These are phyloP conservation scores for Phytopythium ostracodes DNA, from an alignment of 352 stramenopile genomes.

Conservation along the genomic window DNA sequence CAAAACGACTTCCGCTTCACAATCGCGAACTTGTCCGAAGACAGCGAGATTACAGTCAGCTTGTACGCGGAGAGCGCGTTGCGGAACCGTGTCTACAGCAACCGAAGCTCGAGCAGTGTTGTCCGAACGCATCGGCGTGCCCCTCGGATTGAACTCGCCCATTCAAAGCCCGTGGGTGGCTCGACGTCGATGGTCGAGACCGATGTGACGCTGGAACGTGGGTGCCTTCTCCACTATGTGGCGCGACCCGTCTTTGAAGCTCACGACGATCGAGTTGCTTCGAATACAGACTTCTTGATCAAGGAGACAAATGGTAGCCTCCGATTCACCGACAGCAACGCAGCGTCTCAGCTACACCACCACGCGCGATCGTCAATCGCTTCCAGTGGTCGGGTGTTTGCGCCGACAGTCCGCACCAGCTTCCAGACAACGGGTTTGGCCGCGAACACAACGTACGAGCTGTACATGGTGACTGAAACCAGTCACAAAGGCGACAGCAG, in stretches of 20 bases:
- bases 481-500: slow-evolving; percentile 30
- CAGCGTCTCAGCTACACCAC: slow-evolving; percentile 13
- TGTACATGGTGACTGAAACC: slow-evolving; percentile 48
- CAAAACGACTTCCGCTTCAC: slow-evolving; percentile 30
- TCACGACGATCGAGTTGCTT: background rate
- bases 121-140: slow-evolving; percentile 47
- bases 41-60: slow-evolving; percentile 34
- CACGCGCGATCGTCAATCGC: background rate
- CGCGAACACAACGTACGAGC: slow-evolving; percentile 53
- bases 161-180: slow-evolving; percentile 22
- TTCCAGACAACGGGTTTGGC: slow-evolving; percentile 24
- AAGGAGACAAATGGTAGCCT: slow-evolving; percentile 15
- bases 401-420: background rate
- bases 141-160: slow-evolving; percentile 18
- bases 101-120: slow-evolving; percentile 4
- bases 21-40: slow-evolving; percentile 51
- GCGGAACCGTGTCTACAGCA: slow-evolving; percentile 54
- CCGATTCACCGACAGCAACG: slow-evolving; percentile 12
- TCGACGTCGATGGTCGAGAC: slow-evolving; percentile 30
- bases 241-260: slow-evolving; percentile 14
- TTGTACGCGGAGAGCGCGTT: slow-evolving; percentile 52
- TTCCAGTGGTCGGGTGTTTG: slow-evolving; percentile 6
- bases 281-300: background rate
- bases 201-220: slow-evolving; percentile 16
- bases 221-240: slow-evolving; percentile 47